A percentile compares a stretch with the other conserved stretches of the same genome.
Evolutionary conservation across 2,329 filamentous ascomycete species (phyloP).

Genomic region (Hansfordia pulvinata): DNA sequence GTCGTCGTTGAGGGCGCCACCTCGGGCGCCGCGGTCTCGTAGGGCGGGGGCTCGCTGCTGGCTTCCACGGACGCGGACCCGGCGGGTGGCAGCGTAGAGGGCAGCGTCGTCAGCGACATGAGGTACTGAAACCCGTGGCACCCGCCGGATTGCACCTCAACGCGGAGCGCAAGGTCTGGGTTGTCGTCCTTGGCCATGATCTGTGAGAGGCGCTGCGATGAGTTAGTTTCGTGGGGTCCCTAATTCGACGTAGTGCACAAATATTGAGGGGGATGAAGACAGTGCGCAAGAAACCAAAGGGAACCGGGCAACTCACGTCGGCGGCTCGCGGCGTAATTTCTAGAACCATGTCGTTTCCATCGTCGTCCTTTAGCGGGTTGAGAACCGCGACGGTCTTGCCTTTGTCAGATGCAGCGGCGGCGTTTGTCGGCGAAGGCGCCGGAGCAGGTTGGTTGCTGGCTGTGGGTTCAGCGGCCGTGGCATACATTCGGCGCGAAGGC

Average conservation of each 20-base stretch:
- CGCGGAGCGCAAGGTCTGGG: constrained; percentile 72
- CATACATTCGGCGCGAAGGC: no score
- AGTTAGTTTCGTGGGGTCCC: constrained; percentile 1
- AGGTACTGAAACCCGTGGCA: constrained; percentile 98
- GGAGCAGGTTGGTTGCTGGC: no score
- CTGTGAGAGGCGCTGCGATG: constrained; percentile 51
- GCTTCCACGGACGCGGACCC: constrained; percentile 8
- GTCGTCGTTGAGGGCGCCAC: constrained; percentile 16
- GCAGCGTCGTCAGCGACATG: constrained; percentile 67
- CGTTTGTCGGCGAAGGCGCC: constrained; percentile 8
- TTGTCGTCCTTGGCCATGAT: constrained; percentile 64
- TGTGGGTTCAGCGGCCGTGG: no score
- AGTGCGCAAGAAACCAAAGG: not conserved
- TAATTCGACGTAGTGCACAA: not conserved
- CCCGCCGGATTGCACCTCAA: constrained; percentile 84
- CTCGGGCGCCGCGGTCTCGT: constrained; percentile 13
- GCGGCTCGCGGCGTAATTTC: constrained; percentile 76
- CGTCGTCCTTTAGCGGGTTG: constrained; percentile 70
- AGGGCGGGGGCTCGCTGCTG: constrained; percentile 15
- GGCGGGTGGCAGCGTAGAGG: constrained; percentile 17
- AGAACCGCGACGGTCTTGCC: constrained; percentile 34
- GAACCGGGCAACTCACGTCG: constrained; percentile 43
- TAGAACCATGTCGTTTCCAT: constrained; percentile 72
- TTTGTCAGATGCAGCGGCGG: constrained; percentile 21
- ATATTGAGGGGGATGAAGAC: not conserved